Base-by-base conservation (phyloP, 2,329 filamentous ascomycete species). In the Fusarium kyushuense region DNA sequence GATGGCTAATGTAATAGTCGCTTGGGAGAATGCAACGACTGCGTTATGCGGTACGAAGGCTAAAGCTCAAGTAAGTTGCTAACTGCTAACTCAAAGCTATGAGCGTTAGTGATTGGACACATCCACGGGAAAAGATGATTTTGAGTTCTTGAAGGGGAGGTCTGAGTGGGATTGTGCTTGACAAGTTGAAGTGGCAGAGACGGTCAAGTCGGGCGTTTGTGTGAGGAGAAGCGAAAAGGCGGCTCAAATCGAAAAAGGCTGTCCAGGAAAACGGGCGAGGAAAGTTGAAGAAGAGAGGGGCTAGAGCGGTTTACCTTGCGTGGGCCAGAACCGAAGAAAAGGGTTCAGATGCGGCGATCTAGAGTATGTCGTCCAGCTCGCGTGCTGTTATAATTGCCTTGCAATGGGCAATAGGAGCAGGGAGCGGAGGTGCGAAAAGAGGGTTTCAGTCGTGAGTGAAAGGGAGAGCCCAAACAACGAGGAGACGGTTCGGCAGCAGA, bases 351-450 rank as follows among this genome's bases (percentile, higher is more conserved):
- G 35, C 58, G 71, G 67, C 54, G 60, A 60, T 76, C 71, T 72
- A 73, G 70, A 69, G 65, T 69, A 73, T 72, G 69, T 73, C 75
- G 70, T 76, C 77, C 77, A 79, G 78, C 77, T 79, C 76, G 71
- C 45, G 73, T 71, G 69, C 74, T 74, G 74, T 72, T 76, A 78
- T 69, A 74, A 78, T 75, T 79, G 78, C 78, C 77, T 79, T 77
- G 74, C 74, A 79, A 79, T 78, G 77, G 75, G 76, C 78, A 74
- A 72, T 73, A 74, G 72, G 70, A 70, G 74, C 75, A 79, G 76
- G 75, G 72, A 74, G 74, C 72, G 70, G 71, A 69, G 66, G 69
- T 48, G 63, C 56, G 63, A 62, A 65, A 65, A 65, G 67, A 69
- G 67, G 55, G 60, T 61, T 71, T 64, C 69, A 64, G 67, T 70